These are phyloP conservation scores for Termitomyces sp. DNA, from an alignment of 768 basidiomycete species.

Conservation along the genomic window DNA sequence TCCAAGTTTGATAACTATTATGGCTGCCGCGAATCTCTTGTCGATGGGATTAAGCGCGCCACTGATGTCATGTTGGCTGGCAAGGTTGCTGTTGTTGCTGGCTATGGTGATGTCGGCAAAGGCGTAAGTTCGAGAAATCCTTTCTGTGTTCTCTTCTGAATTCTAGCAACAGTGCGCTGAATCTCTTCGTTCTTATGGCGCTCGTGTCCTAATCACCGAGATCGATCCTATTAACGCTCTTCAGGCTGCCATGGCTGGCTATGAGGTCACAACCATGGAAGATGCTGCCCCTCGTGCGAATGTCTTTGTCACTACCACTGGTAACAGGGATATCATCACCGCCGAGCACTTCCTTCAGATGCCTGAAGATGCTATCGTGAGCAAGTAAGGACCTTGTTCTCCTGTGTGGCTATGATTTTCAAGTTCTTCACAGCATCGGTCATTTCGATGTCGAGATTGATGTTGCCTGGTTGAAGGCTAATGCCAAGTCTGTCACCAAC, in stretches of 20 bases:
- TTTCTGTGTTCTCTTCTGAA: neutral
- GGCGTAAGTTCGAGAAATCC: slow-evolving; percentile 60
- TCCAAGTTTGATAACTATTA: slow-evolving; percentile 99
- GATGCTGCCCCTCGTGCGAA: slow-evolving; percentile 87
- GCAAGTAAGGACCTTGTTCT: slow-evolving; percentile 60
- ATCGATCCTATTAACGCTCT: slow-evolving; percentile 99
- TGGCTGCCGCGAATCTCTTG: slow-evolving; percentile 98
- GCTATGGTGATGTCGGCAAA: slow-evolving; percentile 98
- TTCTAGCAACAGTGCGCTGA: slow-evolving; percentile 81
- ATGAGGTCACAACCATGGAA: slow-evolving; percentile 98
- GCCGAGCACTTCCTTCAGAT: slow-evolving; percentile 87
- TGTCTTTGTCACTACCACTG: slow-evolving; percentile 97
- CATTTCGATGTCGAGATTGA: slow-evolving; percentile 92
- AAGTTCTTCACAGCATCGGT: slow-evolving; percentile 53
- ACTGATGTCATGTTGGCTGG: slow-evolving; percentile 99
- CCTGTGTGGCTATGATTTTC: slow-evolving; percentile 1
- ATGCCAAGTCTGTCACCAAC: slow-evolving; percentile 78
- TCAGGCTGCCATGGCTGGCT: slow-evolving; percentile 99
- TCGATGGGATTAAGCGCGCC: slow-evolving; percentile 99
- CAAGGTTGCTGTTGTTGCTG: slow-evolving; percentile 98
- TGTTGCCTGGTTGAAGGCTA: slow-evolving; percentile 96
- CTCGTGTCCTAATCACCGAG: slow-evolving; percentile 94
- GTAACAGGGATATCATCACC: slow-evolving; percentile 97
- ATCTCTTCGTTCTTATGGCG: slow-evolving; percentile 94
- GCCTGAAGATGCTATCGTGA: slow-evolving; percentile 98